Evolutionary conservation across 225 moss, liverwort and hornwort genomes (phyloP).

Genomic region (Bryoerythrophyllum caledonicum): DNA sequence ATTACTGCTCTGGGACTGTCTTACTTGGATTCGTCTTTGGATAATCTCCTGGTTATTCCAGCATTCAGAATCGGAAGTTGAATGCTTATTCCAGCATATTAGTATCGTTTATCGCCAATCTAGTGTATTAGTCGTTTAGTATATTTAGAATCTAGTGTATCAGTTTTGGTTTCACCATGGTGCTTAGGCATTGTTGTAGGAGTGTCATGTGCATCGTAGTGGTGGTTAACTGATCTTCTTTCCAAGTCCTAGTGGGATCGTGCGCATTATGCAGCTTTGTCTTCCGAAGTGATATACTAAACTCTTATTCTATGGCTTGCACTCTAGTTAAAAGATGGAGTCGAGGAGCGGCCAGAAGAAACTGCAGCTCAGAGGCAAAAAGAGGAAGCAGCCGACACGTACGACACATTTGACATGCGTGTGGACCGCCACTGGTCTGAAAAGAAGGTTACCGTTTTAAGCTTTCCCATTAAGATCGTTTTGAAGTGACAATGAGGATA

Average conservation of each 20-base stretch:
- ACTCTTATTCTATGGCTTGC: conserved; percentile 7
- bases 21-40: background rate
- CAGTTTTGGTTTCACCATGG: conserved; percentile 13
- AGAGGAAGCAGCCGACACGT: conserved; percentile 96
- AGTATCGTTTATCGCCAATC: background rate
- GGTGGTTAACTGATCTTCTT: conserved; percentile 1
- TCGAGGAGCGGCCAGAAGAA: conserved; percentile 95
- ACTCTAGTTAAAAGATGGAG: conserved; percentile 77
- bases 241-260: conserved; percentile 16
- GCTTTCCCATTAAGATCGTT: conserved; percentile 11
- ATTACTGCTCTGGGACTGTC: background rate
- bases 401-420: conserved; percentile 99
- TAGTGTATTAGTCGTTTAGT: background rate
- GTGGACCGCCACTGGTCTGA: conserved; percentile 99
- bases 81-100: background rate
- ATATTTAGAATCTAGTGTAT: conserved; percentile 5
- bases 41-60: background rate
- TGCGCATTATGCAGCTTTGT: conserved; percentile 1
- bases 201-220: conserved; percentile 16
- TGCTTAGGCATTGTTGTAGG: conserved; percentile 6
- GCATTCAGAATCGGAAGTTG: background rate
- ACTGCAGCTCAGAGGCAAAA: conserved; percentile 98
- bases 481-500: conserved; percentile 13
- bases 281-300: conserved; percentile 10
- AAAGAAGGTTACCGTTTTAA: conserved; percentile 62